Evolutionary conservation across 2,329 filamentous ascomycete genomes (phyloP).

Genomic region (Colletotrichum cordylinicola): DNA sequence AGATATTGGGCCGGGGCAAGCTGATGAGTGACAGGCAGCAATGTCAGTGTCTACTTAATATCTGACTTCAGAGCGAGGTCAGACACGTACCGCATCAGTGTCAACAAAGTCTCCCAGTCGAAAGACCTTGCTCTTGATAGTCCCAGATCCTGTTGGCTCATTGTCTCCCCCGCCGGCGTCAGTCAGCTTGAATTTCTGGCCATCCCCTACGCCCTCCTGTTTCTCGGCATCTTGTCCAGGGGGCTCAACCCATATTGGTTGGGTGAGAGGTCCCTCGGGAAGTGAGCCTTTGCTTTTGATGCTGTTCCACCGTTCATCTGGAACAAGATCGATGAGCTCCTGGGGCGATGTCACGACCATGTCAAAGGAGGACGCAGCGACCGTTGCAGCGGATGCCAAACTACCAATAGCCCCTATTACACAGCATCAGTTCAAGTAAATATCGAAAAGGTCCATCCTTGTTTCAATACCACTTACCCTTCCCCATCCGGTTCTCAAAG

Average conservation of each 20-base stretch:
- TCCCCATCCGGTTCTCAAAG: slow-evolving; percentile 51
- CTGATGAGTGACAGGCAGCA: slow-evolving; percentile 24
- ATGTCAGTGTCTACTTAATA: neutral
- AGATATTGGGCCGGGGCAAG: slow-evolving; percentile 45
- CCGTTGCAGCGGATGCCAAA: slow-evolving; percentile 48
- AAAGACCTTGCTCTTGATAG: slow-evolving; percentile 21
- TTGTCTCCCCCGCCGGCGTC: neutral
- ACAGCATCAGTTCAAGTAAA: slow-evolving; percentile 19
- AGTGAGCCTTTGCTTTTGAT: slow-evolving; percentile 26
- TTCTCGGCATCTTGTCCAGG: neutral
- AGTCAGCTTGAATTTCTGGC: neutral
- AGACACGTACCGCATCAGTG: slow-evolving; percentile 22
- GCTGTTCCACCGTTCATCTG: slow-evolving; percentile 19
- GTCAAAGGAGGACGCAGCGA: slow-evolving; percentile 50
- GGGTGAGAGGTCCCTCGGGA: neutral
- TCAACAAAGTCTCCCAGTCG: slow-evolving; percentile 25
- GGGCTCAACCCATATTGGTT: neutral
- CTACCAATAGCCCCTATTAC: slow-evolving; percentile 37
- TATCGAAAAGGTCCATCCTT: neutral
- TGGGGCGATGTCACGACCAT: slow-evolving; percentile 47
- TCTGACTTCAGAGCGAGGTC: slow-evolving; percentile 23
- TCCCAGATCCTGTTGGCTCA: neutral
- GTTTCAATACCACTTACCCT: slow-evolving; percentile 33
- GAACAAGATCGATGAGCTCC: slow-evolving; percentile 32
- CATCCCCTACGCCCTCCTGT: neutral